Evolutionary conservation across 1,284 basidiomycete genomes (phyloP).

Genomic region (Moesziomyces parantarcticus): DNA sequence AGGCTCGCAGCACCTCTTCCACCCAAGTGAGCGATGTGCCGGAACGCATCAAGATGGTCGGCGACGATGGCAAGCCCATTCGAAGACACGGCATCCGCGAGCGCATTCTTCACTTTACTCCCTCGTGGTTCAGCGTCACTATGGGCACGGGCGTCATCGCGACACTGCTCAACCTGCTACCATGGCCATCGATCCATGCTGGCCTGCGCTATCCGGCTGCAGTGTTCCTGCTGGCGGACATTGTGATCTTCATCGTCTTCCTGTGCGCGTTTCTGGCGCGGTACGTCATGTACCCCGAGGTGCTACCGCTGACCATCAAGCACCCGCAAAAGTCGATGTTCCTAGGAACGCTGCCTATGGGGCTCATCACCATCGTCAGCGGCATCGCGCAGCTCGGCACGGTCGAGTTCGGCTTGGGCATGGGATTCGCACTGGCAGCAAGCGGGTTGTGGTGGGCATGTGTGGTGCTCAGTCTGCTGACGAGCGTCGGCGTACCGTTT

Average conservation of each 20-base stretch:
- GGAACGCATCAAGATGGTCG: constrained; percentile 34
- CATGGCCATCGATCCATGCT: constrained; percentile 39
- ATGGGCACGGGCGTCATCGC: constrained; percentile 59
- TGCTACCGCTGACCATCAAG: constrained; percentile 57
- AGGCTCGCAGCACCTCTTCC: neutral
- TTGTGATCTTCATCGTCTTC: constrained; percentile 53
- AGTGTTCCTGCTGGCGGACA: constrained; percentile 43
- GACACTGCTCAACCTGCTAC: constrained; percentile 49
- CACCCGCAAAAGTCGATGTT: constrained; percentile 59
- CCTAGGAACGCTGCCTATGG: constrained; percentile 58
- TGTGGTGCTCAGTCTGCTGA: constrained; percentile 32
- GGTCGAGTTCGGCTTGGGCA: constrained; percentile 40
- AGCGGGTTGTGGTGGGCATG: constrained; percentile 52
- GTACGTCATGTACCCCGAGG: constrained; percentile 56
- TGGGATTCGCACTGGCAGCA: constrained; percentile 41
- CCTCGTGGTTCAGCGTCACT: constrained; percentile 57
- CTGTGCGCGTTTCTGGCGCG: constrained; percentile 43
- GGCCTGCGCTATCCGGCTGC: constrained; percentile 36
- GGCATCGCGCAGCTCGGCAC: constrained; percentile 54
- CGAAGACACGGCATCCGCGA: constrained; percentile 39
- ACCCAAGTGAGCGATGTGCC: constrained; percentile 2
- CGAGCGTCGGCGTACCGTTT: constrained; percentile 52
- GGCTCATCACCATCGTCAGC: constrained; percentile 54
- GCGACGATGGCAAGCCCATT: constrained; percentile 45
- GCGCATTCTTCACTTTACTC: constrained; percentile 53